A percentile compares a stretch with the other conserved stretches of the same genome.
Evolutionary conservation across 176 grass and related monocot genomes (phyloP).

Genomic region (Carex pumila): DNA sequence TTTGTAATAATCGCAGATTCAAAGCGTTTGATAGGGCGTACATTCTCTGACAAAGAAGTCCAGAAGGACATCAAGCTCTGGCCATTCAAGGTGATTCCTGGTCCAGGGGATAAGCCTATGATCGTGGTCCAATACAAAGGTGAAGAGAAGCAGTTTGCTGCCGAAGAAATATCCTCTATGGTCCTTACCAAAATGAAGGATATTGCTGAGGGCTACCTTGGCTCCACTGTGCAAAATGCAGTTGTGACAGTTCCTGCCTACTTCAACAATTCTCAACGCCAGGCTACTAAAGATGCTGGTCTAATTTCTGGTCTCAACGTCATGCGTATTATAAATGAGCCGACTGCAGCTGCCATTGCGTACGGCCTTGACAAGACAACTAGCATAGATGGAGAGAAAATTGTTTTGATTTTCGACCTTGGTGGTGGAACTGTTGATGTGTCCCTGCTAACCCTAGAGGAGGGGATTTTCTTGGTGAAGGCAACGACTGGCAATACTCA

Average conservation of each 20-base stretch:
- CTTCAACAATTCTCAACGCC: constrained; percentile 82
- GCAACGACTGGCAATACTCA: too few relatives aligned
- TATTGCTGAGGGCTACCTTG: constrained; percentile 63
- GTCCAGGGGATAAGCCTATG: too few relatives aligned
- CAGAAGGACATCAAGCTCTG: constrained; percentile 60
- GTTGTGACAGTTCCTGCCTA: constrained; percentile 77
- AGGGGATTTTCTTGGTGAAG: too few relatives aligned
- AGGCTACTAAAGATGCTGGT: constrained; percentile 73
- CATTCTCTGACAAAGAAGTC: constrained; percentile 54
- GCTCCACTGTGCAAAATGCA: constrained; percentile 52
- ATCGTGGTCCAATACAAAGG: too few relatives aligned
- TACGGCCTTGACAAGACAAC: constrained; percentile 74
- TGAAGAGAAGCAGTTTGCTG: too few relatives aligned
- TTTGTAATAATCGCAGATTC: constrained; percentile 27
- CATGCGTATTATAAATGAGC: constrained; percentile 78
- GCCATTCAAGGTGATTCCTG: constrained; percentile 56
- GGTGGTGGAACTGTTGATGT: too few relatives aligned
- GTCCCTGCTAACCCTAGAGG: too few relatives aligned
- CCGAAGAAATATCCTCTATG: too few relatives aligned
- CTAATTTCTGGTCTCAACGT: constrained; percentile 70
- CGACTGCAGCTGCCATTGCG: constrained; percentile 65
- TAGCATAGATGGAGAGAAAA: constrained; percentile 4
- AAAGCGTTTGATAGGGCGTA: constrained; percentile 59
- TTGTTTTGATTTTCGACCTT: too few relatives aligned
- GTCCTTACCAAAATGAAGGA: too few relatives aligned